These are phyloP conservation scores for Trametes elegans DNA, from an alignment of 768 basidiomycete genomes.

Conservation along the genomic window DNA sequence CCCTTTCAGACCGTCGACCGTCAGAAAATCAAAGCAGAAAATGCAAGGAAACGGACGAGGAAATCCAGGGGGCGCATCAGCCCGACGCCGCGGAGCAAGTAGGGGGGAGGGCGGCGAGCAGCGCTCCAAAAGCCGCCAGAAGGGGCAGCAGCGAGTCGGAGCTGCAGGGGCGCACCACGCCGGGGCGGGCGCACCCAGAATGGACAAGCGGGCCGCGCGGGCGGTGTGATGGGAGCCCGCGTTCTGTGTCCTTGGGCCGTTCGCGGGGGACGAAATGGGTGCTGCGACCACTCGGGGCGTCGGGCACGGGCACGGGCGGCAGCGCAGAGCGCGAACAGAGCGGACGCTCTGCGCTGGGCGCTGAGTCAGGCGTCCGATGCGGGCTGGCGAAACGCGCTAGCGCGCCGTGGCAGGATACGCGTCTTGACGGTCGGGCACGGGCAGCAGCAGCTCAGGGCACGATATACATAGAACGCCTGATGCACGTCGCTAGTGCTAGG, in stretches of 20 bases:
- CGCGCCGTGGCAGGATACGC: background rate
- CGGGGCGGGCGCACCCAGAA: no score
- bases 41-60: no score
- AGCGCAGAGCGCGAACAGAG: background rate
- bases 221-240: constrained; percentile 1
- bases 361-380: background rate
- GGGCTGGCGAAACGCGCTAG: background rate
- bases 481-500: no score
- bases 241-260: constrained; percentile 11
- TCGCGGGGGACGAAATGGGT: constrained; percentile 10
- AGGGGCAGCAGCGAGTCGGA: no score
- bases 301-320: background rate
- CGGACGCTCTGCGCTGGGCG: background rate
- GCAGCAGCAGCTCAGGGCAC: no score
- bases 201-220: background rate
- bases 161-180: no score
- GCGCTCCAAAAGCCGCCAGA: no score
- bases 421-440: background rate
- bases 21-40: background rate
- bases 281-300: no score
- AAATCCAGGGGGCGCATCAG: background rate
- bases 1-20: no score
- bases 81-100: background rate
- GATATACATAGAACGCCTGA: no score
- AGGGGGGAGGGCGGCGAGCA: background rate